phyloP scores from a whole-genome alignment of 768 basidiomycete species.

The Tulasnella sp. region DNA sequence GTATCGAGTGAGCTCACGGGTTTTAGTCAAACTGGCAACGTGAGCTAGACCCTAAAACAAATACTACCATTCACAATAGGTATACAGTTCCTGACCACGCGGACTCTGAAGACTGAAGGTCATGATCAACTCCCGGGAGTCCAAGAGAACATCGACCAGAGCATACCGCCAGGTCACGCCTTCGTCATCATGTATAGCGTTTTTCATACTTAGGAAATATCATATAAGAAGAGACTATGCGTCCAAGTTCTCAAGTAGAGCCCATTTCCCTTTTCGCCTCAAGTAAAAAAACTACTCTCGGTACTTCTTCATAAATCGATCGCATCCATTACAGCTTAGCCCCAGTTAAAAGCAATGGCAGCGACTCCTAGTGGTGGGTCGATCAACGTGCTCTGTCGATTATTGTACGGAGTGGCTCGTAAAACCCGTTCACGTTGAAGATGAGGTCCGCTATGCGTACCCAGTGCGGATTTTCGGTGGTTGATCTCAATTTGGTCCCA shows the following conservation, averaged over 20 bases:
- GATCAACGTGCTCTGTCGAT: conserved; percentile 70
- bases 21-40: neutral
- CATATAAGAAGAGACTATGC: neutral
- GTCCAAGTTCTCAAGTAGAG: neutral
- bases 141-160: too few species aligned
- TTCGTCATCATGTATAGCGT: too few species aligned
- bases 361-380: conserved; percentile 54
- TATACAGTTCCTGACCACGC: neutral
- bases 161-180: too few species aligned
- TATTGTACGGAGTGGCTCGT: conserved; percentile 69
- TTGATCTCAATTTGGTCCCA: conserved; percentile 93
- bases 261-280: conserved; percentile 11
- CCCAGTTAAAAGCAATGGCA: conserved; percentile 69
- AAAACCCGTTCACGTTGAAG: conserved; percentile 82
- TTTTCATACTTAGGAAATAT: too few species aligned
- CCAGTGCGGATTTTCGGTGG: conserved; percentile 29
- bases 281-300: conserved; percentile 15
- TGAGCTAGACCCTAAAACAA: neutral
- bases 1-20: neutral
- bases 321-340: conserved; percentile 59
- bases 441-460: conserved; percentile 65
- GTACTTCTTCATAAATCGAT: conserved; percentile 54
- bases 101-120: too few species aligned
- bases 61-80: neutral
- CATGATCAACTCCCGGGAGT: too few species aligned